phyloP scores from a whole-genome alignment of 108 stramenopile species.

The Fragilaria crotonensis region DNA sequence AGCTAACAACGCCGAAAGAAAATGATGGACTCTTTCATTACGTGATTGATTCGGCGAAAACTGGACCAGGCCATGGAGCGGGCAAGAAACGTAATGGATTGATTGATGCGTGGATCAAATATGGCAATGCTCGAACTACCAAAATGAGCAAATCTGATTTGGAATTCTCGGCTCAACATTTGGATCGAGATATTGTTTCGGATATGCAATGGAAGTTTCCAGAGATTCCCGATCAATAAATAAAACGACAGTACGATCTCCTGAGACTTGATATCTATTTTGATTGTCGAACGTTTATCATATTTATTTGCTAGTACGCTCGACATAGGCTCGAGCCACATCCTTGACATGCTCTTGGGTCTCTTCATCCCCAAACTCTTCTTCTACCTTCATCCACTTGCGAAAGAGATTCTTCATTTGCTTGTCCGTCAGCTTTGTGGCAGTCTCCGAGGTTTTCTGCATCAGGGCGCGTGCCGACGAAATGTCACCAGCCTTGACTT shows the following conservation, averaged over 20 bases:
- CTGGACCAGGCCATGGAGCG: conserved; percentile 43
- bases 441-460: conserved; percentile 38
- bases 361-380: conserved; percentile 76
- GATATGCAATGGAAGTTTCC: not conserved
- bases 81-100: conserved; percentile 30
- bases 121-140: conserved; percentile 19
- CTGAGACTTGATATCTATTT: too few relatives aligned
- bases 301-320: conserved; percentile 12
- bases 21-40: conserved; percentile 26
- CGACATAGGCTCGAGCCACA: conserved; percentile 86
- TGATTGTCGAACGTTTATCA: not conserved
- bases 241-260: too few relatives aligned
- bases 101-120: conserved; percentile 44
- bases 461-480: conserved; percentile 71
- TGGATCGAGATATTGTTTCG: conserved; percentile 1
- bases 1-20: conserved; percentile 17
- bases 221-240: not conserved
- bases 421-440: conserved; percentile 77
- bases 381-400: conserved; percentile 92
- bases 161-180: conserved; percentile 1
- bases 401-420: conserved; percentile 97
- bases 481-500: conserved; percentile 86
- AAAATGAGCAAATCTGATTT: conserved; percentile 1
- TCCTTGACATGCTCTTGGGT: conserved; percentile 80
- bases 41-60: conserved; percentile 34